Base-by-base conservation (phyloP, 2,329 filamentous ascomycete genomes). In the Hypocrella siamensis region DNA sequence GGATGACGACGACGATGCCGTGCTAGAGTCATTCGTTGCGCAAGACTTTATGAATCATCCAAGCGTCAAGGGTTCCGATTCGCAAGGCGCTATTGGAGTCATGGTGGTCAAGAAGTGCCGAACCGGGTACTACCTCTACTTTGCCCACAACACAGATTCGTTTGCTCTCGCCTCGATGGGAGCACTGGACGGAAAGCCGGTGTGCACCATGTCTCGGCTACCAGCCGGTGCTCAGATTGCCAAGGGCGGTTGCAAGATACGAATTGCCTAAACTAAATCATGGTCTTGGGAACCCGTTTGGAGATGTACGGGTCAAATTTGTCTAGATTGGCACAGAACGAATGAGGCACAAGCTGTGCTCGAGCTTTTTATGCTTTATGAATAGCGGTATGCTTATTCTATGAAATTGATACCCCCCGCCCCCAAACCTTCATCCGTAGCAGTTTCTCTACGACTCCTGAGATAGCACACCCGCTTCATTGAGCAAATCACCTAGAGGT, bases 31-130 rank as follows among this genome's bases (percentile, higher is more conserved):
- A 0, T 88, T 93, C 58, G 80, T 98, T 40, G 60, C 73, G 31
- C 64, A 77, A n/a, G 90, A 96, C 49, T 98, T 98, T 49, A 90
- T 93, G 76, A 70, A 75, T 28, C 90, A 94, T 49, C 81, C 85
- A 0, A 83, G 85, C 31, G 86, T 98, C 39, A 67, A 63, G 42
- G 65, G 78, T 45, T 90, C 84, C 44, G 71, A 77, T 33, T 88
- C 83, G 9, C 65, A 73, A n/a, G 84, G 82, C 3, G 86, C 88
- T 19, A 92, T 98, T 46, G 90, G 90, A 3, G 71, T 93, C 35
- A 75, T 98, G 61, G 75, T 76, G 1, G 80, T 94, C 45, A 96
- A 96, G 60, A 90, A 85, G 60, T 78, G 71, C 1, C 63, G 61
- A 10, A 65, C 70, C 16, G 85, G 84, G 2, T 74, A 83, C 40